Conservation (phyloP, 202 grass and related monocot genomes). For the Eragrostis tef region DNA sequence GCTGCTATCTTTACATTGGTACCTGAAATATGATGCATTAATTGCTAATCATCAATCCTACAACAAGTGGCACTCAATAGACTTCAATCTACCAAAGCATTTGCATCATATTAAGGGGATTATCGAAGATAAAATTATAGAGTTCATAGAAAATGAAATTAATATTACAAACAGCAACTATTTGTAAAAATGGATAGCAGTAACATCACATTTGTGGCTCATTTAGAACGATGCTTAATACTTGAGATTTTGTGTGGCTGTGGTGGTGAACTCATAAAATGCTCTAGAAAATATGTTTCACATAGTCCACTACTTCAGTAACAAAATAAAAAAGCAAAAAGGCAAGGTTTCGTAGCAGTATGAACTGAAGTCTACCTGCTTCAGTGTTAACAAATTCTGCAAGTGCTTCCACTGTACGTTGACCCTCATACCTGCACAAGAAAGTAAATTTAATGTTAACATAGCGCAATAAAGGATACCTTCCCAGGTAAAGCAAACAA, state of each 20-base stretch:
- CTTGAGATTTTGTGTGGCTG: neutral
- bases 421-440: constrained; percentile 80
- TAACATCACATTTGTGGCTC: neutral
- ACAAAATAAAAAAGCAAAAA: neutral
- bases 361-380: constrained; percentile 62
- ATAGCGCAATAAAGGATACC: neutral
- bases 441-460: constrained; percentile 17
- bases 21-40: constrained; percentile 48
- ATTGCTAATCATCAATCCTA: constrained; percentile 1
- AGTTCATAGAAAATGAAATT: constrained; percentile 6
- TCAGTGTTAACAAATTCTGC: constrained; percentile 88
- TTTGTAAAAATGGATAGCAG: constrained; percentile 9
- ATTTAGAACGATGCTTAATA: constrained; percentile 12
- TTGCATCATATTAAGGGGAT: neutral
- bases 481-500: constrained; percentile 17
- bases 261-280: neutral
- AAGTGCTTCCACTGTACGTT: constrained; percentile 76
- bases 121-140: constrained; percentile 1
- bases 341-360: constrained; percentile 14
- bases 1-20: constrained; percentile 90
- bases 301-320: constrained; percentile 11
- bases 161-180: constrained; percentile 7
- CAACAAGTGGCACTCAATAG: neutral
- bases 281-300: neutral
- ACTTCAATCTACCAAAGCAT: constrained; percentile 12